A percentile compares a stretch with the other conserved stretches of the same genome.
These are phyloP conservation scores for Hanseniaspora sp. DNA, from an alignment of 1,139 yeast genomes.

Conservation along the genomic window DNA sequence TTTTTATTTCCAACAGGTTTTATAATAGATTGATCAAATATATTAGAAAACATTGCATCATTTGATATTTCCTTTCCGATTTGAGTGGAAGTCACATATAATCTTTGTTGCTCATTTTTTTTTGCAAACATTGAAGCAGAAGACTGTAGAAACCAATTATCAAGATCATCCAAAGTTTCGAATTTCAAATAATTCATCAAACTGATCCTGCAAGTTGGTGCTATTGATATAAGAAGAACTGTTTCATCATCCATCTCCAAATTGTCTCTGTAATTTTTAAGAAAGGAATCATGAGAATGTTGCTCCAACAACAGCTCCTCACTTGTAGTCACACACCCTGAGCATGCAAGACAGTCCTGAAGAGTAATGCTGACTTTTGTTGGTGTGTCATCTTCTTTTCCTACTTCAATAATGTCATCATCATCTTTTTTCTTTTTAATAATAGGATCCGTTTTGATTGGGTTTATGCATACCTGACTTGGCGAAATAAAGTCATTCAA, in stretches of 20 bases:
- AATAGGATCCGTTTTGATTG: slow-evolving; percentile 53
- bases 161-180: slow-evolving; percentile 45
- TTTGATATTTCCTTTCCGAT: slow-evolving; percentile 66
- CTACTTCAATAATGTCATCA: slow-evolving; percentile 62
- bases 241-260: slow-evolving; percentile 23
- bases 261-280: slow-evolving; percentile 40
- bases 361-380: slow-evolving; percentile 74
- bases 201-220: slow-evolving; percentile 80
- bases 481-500: slow-evolving; percentile 90
- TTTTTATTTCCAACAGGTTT: no score
- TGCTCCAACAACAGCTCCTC: slow-evolving; percentile 86
- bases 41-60: slow-evolving; percentile 46
- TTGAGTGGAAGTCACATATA: slow-evolving; percentile 56
- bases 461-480: slow-evolving; percentile 89
- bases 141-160: slow-evolving; percentile 47
- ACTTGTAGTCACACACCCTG: slow-evolving; percentile 94
- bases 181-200: slow-evolving; percentile 54
- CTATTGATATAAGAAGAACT: slow-evolving; percentile 62
- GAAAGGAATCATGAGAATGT: slow-evolving; percentile 73
- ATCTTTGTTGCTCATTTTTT: slow-evolving; percentile 61
- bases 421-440: slow-evolving; percentile 26
- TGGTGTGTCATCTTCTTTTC: slow-evolving; percentile 38
- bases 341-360: slow-evolving; percentile 90
- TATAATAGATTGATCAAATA: no score
- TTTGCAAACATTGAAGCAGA: slow-evolving; percentile 33